Conservation (phyloP, 1,139 yeast species). For the Debaryomyces singareniensis region DNA sequence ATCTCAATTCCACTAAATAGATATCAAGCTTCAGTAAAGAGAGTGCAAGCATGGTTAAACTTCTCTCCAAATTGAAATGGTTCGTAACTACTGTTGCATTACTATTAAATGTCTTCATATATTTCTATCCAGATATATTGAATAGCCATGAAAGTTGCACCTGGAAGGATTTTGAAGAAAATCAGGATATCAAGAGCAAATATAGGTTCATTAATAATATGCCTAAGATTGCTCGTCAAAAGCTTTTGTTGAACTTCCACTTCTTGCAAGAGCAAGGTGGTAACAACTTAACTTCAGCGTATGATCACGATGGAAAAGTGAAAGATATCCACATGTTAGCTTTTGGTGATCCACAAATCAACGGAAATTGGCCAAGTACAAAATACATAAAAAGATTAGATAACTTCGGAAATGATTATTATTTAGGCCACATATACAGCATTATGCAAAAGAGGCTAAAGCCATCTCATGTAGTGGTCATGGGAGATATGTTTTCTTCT, state of each 20-base stretch:
- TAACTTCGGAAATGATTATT: conserved; percentile 82
- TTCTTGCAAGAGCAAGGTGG: conserved; percentile 11
- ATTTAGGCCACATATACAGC: conserved; percentile 73
- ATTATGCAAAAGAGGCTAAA: conserved; percentile 54
- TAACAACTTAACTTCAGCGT: conserved; percentile 9
- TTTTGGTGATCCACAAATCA: conserved; percentile 95
- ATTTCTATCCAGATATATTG: conserved; percentile 65
- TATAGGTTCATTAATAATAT: conserved; percentile 15
- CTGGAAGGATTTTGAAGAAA: conserved; percentile 39
- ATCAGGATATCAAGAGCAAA: conserved; percentile 7
- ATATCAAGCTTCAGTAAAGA: too few species aligned
- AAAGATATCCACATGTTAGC: conserved; percentile 62
- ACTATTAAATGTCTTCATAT: conserved; percentile 52
- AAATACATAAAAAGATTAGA: conserved; percentile 74
- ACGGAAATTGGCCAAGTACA: conserved; percentile 73
- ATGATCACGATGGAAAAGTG: conserved; percentile 9
- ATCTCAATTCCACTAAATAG: too few species aligned
- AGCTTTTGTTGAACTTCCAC: conserved; percentile 29
- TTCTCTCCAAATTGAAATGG: conserved; percentile 11
- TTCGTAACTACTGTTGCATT: conserved; percentile 32
- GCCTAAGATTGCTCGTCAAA: conserved; percentile 16
- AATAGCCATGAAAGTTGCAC: conserved; percentile 45
- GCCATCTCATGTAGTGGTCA: conserved; percentile 79
- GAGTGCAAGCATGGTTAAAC: too few species aligned
- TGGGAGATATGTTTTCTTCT: conserved; percentile 92